Evolutionary conservation across 352 stramenopile species (phyloP).

Genomic region (Pythium coloratum): DNA sequence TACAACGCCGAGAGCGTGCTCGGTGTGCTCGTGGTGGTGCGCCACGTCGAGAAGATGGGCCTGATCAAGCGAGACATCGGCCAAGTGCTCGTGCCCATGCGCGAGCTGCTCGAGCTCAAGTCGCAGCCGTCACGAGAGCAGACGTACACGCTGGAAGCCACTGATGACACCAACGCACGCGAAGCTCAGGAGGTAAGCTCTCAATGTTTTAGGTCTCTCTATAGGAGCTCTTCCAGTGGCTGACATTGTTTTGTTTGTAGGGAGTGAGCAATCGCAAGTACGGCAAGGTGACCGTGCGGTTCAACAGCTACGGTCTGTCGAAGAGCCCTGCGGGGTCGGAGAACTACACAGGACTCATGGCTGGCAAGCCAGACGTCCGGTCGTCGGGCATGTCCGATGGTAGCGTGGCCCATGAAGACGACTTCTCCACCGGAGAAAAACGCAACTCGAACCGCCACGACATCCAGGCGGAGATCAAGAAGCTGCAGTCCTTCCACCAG

Average conservation of each 20-base stretch:
- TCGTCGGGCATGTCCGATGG: slow-evolving; percentile 48
- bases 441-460: slow-evolving; percentile 45
- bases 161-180: slow-evolving; percentile 52
- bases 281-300: slow-evolving; percentile 61
- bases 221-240: not conserved
- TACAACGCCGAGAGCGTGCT: slow-evolving; percentile 66
- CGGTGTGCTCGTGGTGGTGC: slow-evolving; percentile 66
- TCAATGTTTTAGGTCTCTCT: not conserved
- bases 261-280: slow-evolving; percentile 64
- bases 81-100: slow-evolving; percentile 58
- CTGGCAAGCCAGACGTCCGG: slow-evolving; percentile 33
- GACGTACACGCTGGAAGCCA: slow-evolving; percentile 58
- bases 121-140: slow-evolving; percentile 62
- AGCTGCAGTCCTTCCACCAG: slow-evolving; percentile 67
- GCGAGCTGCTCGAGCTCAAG: slow-evolving; percentile 74
- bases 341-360: slow-evolving; percentile 56
- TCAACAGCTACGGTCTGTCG: slow-evolving; percentile 68
- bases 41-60: slow-evolving; percentile 71
- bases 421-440: slow-evolving; percentile 50
- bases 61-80: slow-evolving; percentile 76
- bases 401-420: slow-evolving; percentile 67
- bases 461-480: slow-evolving; percentile 60
- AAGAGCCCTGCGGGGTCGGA: slow-evolving; percentile 22
- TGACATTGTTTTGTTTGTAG: slow-evolving; percentile 8
- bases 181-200: slow-evolving; percentile 42